Base-by-base conservation (phyloP, 371 early-diverging fungal genomes). In the Syncephalastrum contaminatum region DNA sequence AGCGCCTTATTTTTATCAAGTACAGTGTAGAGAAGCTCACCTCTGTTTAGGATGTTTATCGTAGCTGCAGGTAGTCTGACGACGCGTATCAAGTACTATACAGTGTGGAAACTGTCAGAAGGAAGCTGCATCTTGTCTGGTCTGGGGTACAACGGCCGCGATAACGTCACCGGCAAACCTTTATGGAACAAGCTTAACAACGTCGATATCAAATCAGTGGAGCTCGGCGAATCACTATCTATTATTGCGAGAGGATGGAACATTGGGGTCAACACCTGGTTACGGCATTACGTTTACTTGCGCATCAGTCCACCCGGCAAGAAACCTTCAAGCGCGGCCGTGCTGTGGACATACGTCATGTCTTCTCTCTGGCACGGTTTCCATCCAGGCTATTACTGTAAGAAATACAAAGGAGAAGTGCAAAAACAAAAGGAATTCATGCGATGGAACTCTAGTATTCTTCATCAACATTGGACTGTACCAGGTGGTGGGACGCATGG, bases 301-400 rank as follows among this genome's bases (percentile, higher is more conserved):
- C 66, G 96, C 14, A 68, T 94, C 16, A 72, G 75, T 7, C 60
- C 60, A 6, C 53, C 58, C 1, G 57, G 65, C 3, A 69, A 71
- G 0, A 85, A 82, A n/a, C 67, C 67, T 3, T 86, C 84, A 36
- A 75, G 86, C 6, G 70, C 71, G 14, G 67, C 72, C 0, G 56
- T 76, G 2, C 73, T 90, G 8, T 78, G 87, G 2, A 95, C 96
- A 4, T 94, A 92, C 65, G 70, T 76, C 24, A 73, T 86, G 1
- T 92, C 92, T 25, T 91, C 96, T 15, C 72, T 93, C 55, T 97
- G 97, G 97, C 97, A 97, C 62, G 96, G 96, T 24, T 95, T 97
- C 75, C 88, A 91, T 62, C 89, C 92, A 8, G 94, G 93, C 5
- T 92, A 92, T 61, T 90, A 92, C 56, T 63, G 88, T 72, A 85